These are phyloP conservation scores for Aspergillus arachidicola DNA, from an alignment of 2,329 filamentous ascomycete genomes.

Conservation along the genomic window DNA sequence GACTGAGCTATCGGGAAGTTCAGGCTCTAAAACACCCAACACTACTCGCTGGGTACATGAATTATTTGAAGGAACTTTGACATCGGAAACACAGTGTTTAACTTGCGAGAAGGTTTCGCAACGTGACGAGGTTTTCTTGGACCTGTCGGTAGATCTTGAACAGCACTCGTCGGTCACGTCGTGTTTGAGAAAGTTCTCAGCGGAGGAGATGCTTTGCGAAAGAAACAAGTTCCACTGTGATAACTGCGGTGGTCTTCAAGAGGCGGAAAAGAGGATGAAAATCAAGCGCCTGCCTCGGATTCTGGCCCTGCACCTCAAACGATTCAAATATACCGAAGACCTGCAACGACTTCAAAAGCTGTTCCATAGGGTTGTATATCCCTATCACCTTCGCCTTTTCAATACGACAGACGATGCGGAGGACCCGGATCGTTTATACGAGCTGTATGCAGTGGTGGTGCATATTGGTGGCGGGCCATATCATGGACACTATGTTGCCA, in stretches of 20 bases:
- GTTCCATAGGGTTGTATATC: constrained; percentile 95
- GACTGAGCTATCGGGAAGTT: constrained; percentile 55
- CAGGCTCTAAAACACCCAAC: constrained; percentile 59
- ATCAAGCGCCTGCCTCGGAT: constrained; percentile 93
- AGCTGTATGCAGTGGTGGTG: constrained; percentile 94
- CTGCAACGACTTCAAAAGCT: constrained; percentile 91
- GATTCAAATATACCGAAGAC: constrained; percentile 98
- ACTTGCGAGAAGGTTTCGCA: constrained; percentile 96
- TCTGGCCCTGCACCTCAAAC: constrained; percentile 87
- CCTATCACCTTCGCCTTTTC: constrained; percentile 93
- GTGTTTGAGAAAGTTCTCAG: constrained; percentile 92
- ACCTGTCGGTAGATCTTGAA: constrained; percentile 93
- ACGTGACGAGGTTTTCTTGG: constrained; percentile 91
- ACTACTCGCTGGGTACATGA: constrained; percentile 93
- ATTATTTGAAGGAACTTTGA: constrained; percentile 91
- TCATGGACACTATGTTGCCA: constrained; percentile 95
- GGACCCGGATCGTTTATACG: constrained; percentile 90
- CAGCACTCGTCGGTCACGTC: constrained; percentile 96
- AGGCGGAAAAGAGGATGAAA: constrained; percentile 99
- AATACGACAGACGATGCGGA: constrained; percentile 96
- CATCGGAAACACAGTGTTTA: constrained; percentile 93
- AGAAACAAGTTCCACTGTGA: constrained; percentile 99
- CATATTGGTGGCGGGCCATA: constrained; percentile 97
- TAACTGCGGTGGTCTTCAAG: constrained; percentile 91
- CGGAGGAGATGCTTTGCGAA: constrained; percentile 98